Conservation (phyloP, 805 yeast genomes). For the Priceomyces fermenticarens region DNA sequence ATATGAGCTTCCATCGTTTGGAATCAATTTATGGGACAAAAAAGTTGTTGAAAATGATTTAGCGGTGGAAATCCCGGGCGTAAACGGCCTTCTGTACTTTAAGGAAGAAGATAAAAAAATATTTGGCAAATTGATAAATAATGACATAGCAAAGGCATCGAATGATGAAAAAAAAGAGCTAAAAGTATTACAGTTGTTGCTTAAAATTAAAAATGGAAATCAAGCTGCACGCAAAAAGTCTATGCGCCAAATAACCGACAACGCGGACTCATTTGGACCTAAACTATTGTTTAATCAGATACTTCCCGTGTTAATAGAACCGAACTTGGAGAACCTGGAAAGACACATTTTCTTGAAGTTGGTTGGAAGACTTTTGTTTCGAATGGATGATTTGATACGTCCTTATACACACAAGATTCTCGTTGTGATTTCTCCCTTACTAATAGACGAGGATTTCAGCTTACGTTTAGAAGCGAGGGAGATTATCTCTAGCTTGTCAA, state of each 20-base stretch:
- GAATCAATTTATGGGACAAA: constrained; percentile 20
- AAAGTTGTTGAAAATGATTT: constrained; percentile 23
- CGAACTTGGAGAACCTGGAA: constrained; percentile 73
- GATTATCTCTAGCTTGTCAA: constrained; percentile 67
- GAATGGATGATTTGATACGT: constrained; percentile 58
- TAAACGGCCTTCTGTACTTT: constrained; percentile 63
- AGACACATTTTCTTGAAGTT: constrained; percentile 78
- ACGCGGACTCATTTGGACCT: constrained; percentile 67
- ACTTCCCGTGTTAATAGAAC: constrained; percentile 75
- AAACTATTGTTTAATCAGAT: constrained; percentile 62
- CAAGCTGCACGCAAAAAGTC: constrained; percentile 67
- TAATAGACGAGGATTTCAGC: constrained; percentile 75
- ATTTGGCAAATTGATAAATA: constrained; percentile 55
- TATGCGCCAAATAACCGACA: constrained; percentile 61
- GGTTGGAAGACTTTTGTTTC: constrained; percentile 64
- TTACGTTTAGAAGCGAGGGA: constrained; percentile 78
- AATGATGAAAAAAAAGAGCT: constrained; percentile 57
- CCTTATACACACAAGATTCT: constrained; percentile 75
- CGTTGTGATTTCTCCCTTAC: constrained; percentile 71
- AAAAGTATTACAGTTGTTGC: constrained; percentile 57
- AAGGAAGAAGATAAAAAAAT: constrained; percentile 69
- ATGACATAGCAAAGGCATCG: constrained; percentile 29
- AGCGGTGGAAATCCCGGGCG: constrained; percentile 60
- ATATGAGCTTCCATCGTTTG: constrained; percentile 54
- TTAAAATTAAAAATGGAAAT: constrained; percentile 76